phyloP scores from a whole-genome alignment of 202 grass and related monocot species.

The Carex arenaria region DNA sequence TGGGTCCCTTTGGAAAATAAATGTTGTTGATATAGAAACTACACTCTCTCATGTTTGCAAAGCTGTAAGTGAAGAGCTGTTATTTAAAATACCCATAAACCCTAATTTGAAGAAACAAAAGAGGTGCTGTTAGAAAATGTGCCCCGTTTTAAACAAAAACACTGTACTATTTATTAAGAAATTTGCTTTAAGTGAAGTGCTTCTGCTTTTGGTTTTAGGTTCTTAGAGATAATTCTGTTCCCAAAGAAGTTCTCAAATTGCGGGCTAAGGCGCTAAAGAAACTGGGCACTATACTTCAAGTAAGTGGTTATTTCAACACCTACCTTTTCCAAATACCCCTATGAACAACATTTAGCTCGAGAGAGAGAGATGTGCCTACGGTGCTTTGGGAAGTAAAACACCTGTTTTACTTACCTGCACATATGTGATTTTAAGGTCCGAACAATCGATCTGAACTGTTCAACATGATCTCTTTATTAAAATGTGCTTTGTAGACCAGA shows the following conservation, averaged over 20 bases:
- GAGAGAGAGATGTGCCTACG: no score
- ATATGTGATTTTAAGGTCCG: no score
- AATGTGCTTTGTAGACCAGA: no score
- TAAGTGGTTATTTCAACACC: constrained; percentile 25
- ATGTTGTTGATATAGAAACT: constrained; percentile 90
- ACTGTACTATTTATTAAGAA: not conserved
- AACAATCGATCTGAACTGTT: no score
- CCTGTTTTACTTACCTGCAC: no score
- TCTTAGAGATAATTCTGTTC: constrained; percentile 60
- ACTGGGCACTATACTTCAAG: constrained; percentile 87
- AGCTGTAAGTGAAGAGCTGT: constrained; percentile 44
- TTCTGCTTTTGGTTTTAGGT: constrained; percentile 43
- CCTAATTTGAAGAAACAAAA: not conserved
- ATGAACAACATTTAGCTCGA: not conserved
- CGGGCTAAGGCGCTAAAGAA: constrained; percentile 79
- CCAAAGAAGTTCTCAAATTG: constrained; percentile 72
- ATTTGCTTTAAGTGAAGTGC: not conserved
- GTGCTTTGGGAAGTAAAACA: no score
- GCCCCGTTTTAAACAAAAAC: not conserved
- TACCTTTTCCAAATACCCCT: not conserved
- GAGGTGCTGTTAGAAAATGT: not conserved
- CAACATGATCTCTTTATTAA: no score
- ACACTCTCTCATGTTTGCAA: constrained; percentile 79
- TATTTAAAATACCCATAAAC: not conserved
- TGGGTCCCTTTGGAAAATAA: constrained; percentile 92